A percentile compares a stretch with the other conserved stretches of the same genome.
These are phyloP conservation scores for Candida ovalis DNA, from an alignment of 805 yeast species.

Conservation along the genomic window DNA sequence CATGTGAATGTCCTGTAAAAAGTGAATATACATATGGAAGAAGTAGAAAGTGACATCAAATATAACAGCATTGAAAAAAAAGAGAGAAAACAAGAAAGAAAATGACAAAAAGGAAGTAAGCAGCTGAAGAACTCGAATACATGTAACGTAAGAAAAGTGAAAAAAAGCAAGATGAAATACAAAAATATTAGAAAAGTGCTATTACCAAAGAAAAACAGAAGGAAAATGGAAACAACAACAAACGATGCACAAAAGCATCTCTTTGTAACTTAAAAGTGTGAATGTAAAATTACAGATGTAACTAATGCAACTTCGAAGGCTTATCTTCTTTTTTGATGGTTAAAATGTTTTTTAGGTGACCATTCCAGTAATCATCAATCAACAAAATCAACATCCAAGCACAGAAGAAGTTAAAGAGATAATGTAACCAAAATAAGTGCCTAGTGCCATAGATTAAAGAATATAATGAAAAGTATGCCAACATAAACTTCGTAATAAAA, in stretches of 20 bases:
- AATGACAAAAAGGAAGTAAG: neutral
- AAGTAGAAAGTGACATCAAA: neutral
- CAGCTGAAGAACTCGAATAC: neutral
- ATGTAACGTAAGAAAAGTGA: neutral
- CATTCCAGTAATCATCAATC: constrained; percentile 25
- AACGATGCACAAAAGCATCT: neutral
- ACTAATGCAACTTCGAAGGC: constrained; percentile 18
- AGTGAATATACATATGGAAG: neutral
- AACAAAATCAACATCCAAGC: constrained; percentile 41
- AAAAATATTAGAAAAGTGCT: neutral
- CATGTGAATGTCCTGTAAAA: neutral
- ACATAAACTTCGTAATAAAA: constrained; percentile 33
- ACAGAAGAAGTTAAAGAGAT: constrained; percentile 62
- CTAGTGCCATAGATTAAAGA: constrained; percentile 71
- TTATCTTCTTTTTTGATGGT: constrained; percentile 16
- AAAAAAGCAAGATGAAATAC: neutral
- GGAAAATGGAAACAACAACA: neutral
- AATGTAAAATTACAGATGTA: neutral
- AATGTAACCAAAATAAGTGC: constrained; percentile 82
- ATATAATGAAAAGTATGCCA: constrained; percentile 55
- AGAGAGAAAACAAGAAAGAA: neutral
- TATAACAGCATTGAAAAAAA: neutral
- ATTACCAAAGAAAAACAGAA: neutral
- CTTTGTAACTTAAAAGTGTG: neutral
- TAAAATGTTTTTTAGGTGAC: constrained; percentile 10